Conservation (phyloP, 805 yeast genomes). For the Kodamaea laetipori region DNA sequence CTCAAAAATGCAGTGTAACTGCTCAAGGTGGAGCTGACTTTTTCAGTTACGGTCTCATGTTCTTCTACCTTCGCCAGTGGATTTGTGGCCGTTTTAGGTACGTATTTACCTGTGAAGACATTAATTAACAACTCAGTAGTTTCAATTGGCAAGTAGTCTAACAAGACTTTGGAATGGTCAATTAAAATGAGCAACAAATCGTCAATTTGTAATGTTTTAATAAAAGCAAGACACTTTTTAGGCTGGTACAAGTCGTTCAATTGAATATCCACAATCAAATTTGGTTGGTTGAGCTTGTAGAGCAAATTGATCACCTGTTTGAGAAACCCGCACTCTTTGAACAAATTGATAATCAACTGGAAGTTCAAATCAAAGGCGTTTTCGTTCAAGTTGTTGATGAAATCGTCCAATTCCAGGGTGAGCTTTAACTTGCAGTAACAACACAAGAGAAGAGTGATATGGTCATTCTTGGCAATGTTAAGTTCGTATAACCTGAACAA, state of each 20-base stretch:
- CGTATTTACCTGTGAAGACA: slow-evolving; percentile 84
- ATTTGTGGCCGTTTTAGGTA: slow-evolving; percentile 33
- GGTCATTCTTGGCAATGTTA: slow-evolving; percentile 69
- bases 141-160: slow-evolving; percentile 72
- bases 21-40: slow-evolving; percentile 27
- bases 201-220: slow-evolving; percentile 68
- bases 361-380: slow-evolving; percentile 57
- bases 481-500: slow-evolving; percentile 59
- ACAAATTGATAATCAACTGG: slow-evolving; percentile 63
- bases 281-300: slow-evolving; percentile 69
- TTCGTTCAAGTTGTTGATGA: slow-evolving; percentile 47
- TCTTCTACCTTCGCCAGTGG: slow-evolving; percentile 1
- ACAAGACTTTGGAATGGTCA: slow-evolving; percentile 62
- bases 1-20: slow-evolving; percentile 36
- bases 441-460: slow-evolving; percentile 75
- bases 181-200: slow-evolving; percentile 74
- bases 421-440: slow-evolving; percentile 77
- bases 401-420: slow-evolving; percentile 55
- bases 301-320: slow-evolving; percentile 71
- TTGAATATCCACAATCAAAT: slow-evolving; percentile 72
- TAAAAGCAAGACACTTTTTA: slow-evolving; percentile 60
- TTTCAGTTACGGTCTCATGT: slow-evolving; percentile 3
- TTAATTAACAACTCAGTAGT: slow-evolving; percentile 82
- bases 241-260: slow-evolving; percentile 65
- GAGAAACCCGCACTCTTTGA: slow-evolving; percentile 70